These are phyloP conservation scores for Stagonosporopsis chrysanthemi DNA, from an alignment of 2,329 filamentous ascomycete species.

Conservation along the genomic window DNA sequence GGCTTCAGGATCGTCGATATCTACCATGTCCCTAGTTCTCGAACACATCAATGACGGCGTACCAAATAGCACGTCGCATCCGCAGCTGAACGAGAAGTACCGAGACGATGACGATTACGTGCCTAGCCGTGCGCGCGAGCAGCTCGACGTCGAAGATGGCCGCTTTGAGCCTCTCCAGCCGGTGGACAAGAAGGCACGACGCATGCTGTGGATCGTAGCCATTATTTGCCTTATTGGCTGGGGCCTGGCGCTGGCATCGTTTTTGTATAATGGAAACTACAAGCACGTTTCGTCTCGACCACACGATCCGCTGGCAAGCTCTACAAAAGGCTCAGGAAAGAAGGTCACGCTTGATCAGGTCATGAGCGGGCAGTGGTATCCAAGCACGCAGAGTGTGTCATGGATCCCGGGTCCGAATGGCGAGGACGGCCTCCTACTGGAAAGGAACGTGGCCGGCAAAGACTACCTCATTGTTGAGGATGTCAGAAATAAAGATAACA, in stretches of 20 bases:
- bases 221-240: slow-evolving; percentile 71
- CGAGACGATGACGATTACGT: slow-evolving; percentile 51
- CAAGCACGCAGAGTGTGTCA: slow-evolving; percentile 70
- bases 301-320: slow-evolving; percentile 73
- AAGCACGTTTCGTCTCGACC: slow-evolving; percentile 68
- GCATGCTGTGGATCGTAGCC: slow-evolving; percentile 67
- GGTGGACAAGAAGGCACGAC: slow-evolving; percentile 71
- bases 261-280: slow-evolving; percentile 71
- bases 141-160: slow-evolving; percentile 61
- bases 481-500: slow-evolving; percentile 65
- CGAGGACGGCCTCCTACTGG: slow-evolving; percentile 85
- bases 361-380: slow-evolving; percentile 68
- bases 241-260: slow-evolving; percentile 71
- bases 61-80: slow-evolving; percentile 38
- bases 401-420: slow-evolving; percentile 79
- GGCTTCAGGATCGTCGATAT: slow-evolving; percentile 76
- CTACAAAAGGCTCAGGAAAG: slow-evolving; percentile 70
- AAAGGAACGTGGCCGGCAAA: slow-evolving; percentile 66
- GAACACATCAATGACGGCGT: slow-evolving; percentile 72
- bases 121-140: slow-evolving; percentile 57
- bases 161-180: slow-evolving; percentile 55
- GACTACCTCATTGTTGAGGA: slow-evolving; percentile 89
- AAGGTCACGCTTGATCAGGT: slow-evolving; percentile 77
- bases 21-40: slow-evolving; percentile 82
- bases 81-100: slow-evolving; percentile 47